Base-by-base conservation (phyloP, 2,329 filamentous ascomycete species). In the Pseudocercospora musae region DNA sequence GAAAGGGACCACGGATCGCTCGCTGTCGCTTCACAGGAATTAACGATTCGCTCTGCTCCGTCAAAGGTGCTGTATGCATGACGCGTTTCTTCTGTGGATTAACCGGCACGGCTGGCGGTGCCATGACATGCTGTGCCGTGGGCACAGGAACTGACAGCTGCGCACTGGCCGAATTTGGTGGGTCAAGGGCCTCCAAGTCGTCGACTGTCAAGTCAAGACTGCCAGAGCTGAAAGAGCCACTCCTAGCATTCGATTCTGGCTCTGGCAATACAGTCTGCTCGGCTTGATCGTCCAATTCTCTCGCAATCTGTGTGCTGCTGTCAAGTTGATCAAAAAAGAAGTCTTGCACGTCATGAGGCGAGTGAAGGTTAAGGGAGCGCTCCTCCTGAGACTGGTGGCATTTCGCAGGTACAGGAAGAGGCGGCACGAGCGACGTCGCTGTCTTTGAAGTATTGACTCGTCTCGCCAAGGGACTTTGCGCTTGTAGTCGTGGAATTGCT, bases 231-330 rank as follows among this genome's bases (percentile, higher is more conserved):
- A 78, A 80, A 1, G 78, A 74, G 4, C 69, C 72, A 15, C 71
- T 46, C 42, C 42, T 46, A 46, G 42, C n/a, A n/a, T 23, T 23
- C 42, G 21, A 37, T 37, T 37, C 18, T 20, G 11, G 42, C 25
- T 37, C 37, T 25, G 7, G 27, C 27, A 18, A 53, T 42, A 10
- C 44, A 48, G n/a, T 56, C 29, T 50, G 49, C 15, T 21, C n/a
- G 25, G 20, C 15, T 13, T 73, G 73, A 15, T 60, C 62, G 2
- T 70, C 71, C 8, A 81, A 68, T 31, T 81, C 79, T 8, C 78
- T 74, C 6, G 78, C 78, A 37, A 81, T 78, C 62, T 81, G 79
- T 0, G 79, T 79, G 37, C 74, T 76, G 61, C 74, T 79, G n/a
- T 77, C 79, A 1, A 81, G 70, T n/a, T 80, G 78, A 44, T 78